Evolutionary conservation across 345 rosid species (phyloP).

Genomic region (Populus davidiana): DNA sequence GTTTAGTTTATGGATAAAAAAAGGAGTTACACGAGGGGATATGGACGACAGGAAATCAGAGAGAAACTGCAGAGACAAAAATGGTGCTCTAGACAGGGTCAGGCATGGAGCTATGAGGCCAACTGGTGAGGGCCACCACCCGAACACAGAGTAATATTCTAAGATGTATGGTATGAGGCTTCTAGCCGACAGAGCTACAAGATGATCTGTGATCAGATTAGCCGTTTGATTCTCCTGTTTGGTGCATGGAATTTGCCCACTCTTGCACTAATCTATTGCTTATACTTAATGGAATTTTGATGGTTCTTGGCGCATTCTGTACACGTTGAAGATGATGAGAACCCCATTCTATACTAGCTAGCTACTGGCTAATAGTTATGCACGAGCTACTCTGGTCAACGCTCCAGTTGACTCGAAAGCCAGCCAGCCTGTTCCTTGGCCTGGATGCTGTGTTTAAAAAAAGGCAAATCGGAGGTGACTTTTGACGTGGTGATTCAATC

Average conservation of each 20-base stretch:
- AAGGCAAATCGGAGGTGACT: too few species aligned
- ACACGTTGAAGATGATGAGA: neutral
- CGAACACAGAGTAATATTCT: neutral
- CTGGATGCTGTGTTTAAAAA: too few species aligned
- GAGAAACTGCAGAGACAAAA: neutral
- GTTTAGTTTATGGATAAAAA: neutral
- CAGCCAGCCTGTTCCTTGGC: too few species aligned
- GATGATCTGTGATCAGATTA: neutral
- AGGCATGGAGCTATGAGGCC: neutral
- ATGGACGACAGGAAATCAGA: neutral
- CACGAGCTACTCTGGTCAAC: neutral
- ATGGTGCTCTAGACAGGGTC: neutral
- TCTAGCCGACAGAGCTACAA: constrained; percentile 1
- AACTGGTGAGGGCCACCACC: constrained; percentile 7
- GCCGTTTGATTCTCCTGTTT: neutral
- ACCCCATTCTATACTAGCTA: too few species aligned
- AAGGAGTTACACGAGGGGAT: neutral
- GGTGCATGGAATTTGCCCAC: neutral
- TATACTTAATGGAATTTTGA: neutral
- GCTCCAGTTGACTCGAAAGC: too few species aligned
- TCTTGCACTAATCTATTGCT: neutral
- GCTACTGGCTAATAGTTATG: too few species aligned
- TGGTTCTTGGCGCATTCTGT: neutral
- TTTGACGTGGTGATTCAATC: too few species aligned
- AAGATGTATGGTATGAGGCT: neutral